Conservation (phyloP, 768 basidiomycete species). For the Plicaturopsis crispa region DNA sequence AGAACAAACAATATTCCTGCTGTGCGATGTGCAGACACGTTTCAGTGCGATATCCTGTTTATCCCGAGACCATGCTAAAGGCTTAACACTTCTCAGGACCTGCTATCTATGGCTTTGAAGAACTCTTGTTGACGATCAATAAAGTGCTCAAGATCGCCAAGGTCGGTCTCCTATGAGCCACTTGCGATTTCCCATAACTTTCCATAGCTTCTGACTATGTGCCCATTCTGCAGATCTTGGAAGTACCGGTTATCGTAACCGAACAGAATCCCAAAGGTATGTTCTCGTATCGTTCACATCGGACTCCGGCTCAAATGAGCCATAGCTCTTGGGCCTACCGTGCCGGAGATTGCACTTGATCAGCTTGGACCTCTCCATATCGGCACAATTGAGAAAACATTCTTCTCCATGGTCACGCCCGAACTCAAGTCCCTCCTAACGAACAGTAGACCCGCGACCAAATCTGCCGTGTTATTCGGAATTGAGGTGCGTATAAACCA, state of each 20-base stretch:
- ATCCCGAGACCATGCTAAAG: too few relatives aligned
- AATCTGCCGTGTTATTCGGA: constrained; percentile 71
- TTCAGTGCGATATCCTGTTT: constrained; percentile 48
- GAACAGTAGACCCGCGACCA: constrained; percentile 36
- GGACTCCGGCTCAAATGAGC: constrained; percentile 1
- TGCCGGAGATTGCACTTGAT: constrained; percentile 48
- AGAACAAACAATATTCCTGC: constrained; percentile 48
- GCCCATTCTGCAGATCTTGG: constrained; percentile 36
- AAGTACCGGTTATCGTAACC: constrained; percentile 69
- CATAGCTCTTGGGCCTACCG: constrained; percentile 62
- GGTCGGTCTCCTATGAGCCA: constrained; percentile 24
- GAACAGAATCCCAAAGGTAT: constrained; percentile 79
- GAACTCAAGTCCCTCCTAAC: constrained; percentile 50
- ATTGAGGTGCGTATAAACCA: constrained; percentile 85
- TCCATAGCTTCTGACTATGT: not conserved
- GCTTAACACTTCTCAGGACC: constrained; percentile 28
- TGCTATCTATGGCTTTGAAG: constrained; percentile 64
- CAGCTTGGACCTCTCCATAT: constrained; percentile 50
- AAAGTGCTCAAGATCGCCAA: constrained; percentile 76
- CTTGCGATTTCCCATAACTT: constrained; percentile 3
- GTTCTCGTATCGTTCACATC: not conserved
- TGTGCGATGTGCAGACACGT: constrained; percentile 79
- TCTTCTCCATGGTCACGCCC: constrained; percentile 81
- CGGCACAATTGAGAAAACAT: constrained; percentile 65
- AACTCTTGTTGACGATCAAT: constrained; percentile 58